Base-by-base conservation (phyloP, 2,329 filamentous ascomycete species). In the Fusarium humuli region DNA sequence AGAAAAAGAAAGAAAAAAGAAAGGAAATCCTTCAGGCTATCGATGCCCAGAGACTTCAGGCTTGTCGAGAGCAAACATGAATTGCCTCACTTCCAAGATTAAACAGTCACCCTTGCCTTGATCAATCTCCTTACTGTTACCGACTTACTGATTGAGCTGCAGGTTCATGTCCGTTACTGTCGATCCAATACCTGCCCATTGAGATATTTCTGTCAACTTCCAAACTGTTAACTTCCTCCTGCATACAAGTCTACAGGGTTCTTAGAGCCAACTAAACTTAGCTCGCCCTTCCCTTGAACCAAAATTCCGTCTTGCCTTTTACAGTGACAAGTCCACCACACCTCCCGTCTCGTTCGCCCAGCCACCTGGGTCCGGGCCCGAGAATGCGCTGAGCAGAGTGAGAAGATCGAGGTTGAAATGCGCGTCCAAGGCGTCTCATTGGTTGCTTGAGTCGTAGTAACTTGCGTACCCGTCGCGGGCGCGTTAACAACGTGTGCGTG, bases 391-490 rank as follows among this genome's bases (percentile, higher is more conserved):
- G 16, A 50, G 30, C 23, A 70, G 49, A 69, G 62, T 52, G 32
- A 40, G 48, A 23, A 52, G 48, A 75, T 75, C 65, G 62, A 53
- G 34, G 49, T 41, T 72, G 47, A 73, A 61, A 45, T 63, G 64
- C 73, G 73, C 62, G 67, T 72, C 59, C 53, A 56, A 62, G 69
- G 55, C 69, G 57, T 57, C 48, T 40, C 50, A 75, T 75, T 75
- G 73, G 73, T 44, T 29, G 29, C 37, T 13, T 22, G 22, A 53
- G 34, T 20, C 23, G 23, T n/a, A 42, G 32, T 16, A 53, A 53
- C 49, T 50, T 37, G 47, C 47, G 47, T 50, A 72, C 71, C 68
- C 65, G 63, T 72, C 71, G 66, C 71, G 70, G 61, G 69, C 72
- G 72, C 70, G 70, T 73, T 70, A 65, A 61, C 29, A 67, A 66